Conservation (phyloP, 805 yeast genomes). For the Cyberlindnera japonica region DNA sequence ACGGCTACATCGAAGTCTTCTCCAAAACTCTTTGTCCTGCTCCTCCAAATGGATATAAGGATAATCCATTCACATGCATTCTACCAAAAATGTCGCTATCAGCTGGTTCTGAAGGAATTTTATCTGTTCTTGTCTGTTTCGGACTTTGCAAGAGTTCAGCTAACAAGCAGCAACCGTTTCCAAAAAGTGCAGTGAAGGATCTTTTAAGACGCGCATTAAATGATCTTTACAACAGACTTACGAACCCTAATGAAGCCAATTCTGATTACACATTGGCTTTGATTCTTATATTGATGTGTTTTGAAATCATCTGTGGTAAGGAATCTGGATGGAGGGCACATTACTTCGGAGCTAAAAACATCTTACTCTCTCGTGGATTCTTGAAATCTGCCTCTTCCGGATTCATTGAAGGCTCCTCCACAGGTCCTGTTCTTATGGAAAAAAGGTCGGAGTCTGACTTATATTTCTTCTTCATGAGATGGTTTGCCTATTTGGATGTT, state of each 20-base stretch:
- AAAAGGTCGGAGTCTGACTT: constrained; percentile 20
- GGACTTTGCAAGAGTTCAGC: constrained; percentile 38
- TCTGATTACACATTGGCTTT: constrained; percentile 67
- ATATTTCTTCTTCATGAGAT: constrained; percentile 54
- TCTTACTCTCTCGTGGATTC: constrained; percentile 49
- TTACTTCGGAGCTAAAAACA: constrained; percentile 62
- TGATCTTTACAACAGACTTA: constrained; percentile 49
- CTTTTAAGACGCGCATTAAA: constrained; percentile 53
- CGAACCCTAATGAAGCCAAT: constrained; percentile 48
- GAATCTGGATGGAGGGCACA: constrained; percentile 58
- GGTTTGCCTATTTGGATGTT: constrained; percentile 68
- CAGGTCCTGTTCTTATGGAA: constrained; percentile 15
- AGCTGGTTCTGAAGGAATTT: constrained; percentile 47
- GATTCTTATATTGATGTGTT: constrained; percentile 54
- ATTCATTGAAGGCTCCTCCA: neutral
- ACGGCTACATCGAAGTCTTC: constrained; percentile 58
- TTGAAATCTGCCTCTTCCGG: constrained; percentile 28
- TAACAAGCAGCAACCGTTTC: constrained; percentile 20
- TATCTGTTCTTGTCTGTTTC: constrained; percentile 53
- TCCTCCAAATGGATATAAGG: constrained; percentile 48
- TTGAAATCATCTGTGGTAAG: constrained; percentile 44
- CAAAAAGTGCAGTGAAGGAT: constrained; percentile 43
- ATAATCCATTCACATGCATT: constrained; percentile 62
- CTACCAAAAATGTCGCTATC: constrained; percentile 67
- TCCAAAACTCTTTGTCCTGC: constrained; percentile 64